phyloP scores from a whole-genome alignment of 352 stramenopile genomes.

The Globisporangium sylvaticum region DNA sequence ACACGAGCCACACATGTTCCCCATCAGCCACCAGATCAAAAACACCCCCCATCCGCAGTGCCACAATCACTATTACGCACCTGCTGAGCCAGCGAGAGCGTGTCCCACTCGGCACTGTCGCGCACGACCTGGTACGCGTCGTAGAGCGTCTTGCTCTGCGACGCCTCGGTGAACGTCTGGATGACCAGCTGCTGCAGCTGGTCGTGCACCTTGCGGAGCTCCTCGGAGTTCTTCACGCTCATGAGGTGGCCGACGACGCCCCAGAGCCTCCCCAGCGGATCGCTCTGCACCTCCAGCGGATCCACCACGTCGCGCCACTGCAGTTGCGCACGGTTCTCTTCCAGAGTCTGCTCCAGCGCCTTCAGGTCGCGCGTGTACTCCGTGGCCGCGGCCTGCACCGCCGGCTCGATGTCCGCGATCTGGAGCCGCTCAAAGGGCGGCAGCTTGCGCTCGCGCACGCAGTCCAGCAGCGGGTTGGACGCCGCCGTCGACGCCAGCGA shows the following conservation, averaged over 20 bases:
- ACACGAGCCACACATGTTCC: neutral
- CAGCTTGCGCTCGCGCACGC: constrained; percentile 53
- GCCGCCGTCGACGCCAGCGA: neutral
- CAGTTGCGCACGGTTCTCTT: constrained; percentile 20
- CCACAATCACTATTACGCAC: constrained; percentile 16
- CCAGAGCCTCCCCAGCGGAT: constrained; percentile 92
- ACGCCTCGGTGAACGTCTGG: constrained; percentile 88
- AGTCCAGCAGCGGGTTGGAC: constrained; percentile 49
- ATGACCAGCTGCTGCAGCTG: constrained; percentile 92
- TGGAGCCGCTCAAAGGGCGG: constrained; percentile 67
- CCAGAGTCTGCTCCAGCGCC: constrained; percentile 39
- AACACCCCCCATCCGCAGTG: neutral
- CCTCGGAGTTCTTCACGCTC: constrained; percentile 95
- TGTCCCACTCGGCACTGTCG: constrained; percentile 50
- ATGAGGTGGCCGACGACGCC: constrained; percentile 96
- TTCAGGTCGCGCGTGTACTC: constrained; percentile 49
- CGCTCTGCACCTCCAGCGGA: constrained; percentile 89
- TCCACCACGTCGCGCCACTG: constrained; percentile 90
- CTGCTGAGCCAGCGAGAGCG: constrained; percentile 58
- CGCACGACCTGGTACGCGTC: constrained; percentile 85
- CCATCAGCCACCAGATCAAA: no score
- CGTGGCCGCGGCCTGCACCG: constrained; percentile 45
- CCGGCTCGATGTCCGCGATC: constrained; percentile 56
- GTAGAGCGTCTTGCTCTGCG: constrained; percentile 92
- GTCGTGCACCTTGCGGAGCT: constrained; percentile 92